Base-by-base conservation (phyloP, 2,329 filamentous ascomycete species). In the Neocatenulostroma microsporum region DNA sequence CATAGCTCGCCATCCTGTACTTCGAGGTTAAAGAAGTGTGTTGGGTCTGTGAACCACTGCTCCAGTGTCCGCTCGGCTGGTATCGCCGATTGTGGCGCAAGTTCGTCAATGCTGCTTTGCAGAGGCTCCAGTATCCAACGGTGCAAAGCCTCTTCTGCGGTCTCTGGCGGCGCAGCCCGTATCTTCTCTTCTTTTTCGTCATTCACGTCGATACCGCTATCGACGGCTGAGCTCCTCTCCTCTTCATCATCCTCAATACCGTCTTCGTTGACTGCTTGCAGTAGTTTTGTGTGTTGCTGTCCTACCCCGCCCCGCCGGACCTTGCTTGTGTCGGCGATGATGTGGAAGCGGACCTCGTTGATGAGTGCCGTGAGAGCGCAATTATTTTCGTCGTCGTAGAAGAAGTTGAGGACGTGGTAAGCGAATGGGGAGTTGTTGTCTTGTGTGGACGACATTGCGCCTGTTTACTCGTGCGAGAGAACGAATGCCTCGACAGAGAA, bases 331-430 rank as follows among this genome's bases (percentile, higher is more conserved):
- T 58, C 51, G n/a, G 53, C 51, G 27, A 56, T 53, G 30, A 57
- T 42, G 42, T 61, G 57, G 18, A 56, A 58, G 7, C 56, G 49
- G 5, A 48, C 39, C n/a, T 50, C 45, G 35, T 55, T 48, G 19
- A 51, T 43, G n/a, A 52, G 39, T 2, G 49, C 51, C 1, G 56
- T 61, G 19, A 61, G 35, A 6, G 57, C 53, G 37, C 50, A 57
- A 21, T 47, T 50, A 34, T 54, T 42, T 4, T 56, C 48, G 24
- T 54, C 49, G 41, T 60, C 54, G 26, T 50, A 48, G 27, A 55
- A 50, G 44, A 60, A 60, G 29, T 56, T 46, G 21, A 60, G 45
- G 3, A 55, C 46, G 23, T 58, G 36, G 55, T 48, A 48, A 14
- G 36, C 21, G 10, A 37, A 14, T 9, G n/a, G 19, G 14, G 21